Conservation (phyloP, 2,329 filamentous ascomycete genomes). For the Gaeumannomyces tritici region DNA sequence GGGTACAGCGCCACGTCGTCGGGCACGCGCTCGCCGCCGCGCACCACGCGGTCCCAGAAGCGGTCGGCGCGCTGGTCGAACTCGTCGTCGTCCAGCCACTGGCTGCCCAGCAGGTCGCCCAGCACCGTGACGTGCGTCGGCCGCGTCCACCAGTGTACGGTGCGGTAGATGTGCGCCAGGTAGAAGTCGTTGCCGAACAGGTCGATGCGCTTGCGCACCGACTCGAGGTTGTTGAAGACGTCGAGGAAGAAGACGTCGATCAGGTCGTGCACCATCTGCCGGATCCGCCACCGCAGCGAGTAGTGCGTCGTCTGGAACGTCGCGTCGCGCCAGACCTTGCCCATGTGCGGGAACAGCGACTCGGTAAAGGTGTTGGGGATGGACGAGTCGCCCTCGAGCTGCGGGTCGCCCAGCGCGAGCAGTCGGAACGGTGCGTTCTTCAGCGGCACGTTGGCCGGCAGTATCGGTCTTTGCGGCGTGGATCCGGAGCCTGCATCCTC, state of each 20-base stretch:
- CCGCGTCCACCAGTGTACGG: conserved; percentile 69
- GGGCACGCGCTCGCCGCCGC: conserved; percentile 53
- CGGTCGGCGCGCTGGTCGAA: conserved; percentile 64
- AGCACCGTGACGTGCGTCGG: conserved; percentile 85
- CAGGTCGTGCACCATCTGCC: conserved; percentile 45
- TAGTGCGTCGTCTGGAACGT: conserved; percentile 34
- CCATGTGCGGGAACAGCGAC: conserved; percentile 40
- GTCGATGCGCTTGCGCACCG: conserved; percentile 71
- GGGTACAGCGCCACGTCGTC: conserved; percentile 43
- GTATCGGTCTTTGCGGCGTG: neutral
- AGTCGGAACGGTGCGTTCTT: conserved; percentile 68
- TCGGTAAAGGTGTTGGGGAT: conserved; percentile 52
- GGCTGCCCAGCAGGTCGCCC: conserved; percentile 85
- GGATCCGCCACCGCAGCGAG: conserved; percentile 41
- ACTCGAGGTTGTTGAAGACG: conserved; percentile 55
- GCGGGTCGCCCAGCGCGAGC: conserved; percentile 81
- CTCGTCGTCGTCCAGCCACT: conserved; percentile 85
- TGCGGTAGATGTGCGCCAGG: conserved; percentile 83
- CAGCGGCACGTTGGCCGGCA: conserved; percentile 11
- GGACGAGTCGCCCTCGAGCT: conserved; percentile 85
- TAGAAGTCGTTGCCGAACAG: conserved; percentile 92
- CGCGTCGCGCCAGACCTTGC: conserved; percentile 33
- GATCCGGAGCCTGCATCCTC: neutral
- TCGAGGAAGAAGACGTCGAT: conserved; percentile 59
- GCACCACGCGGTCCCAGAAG: conserved; percentile 76